These are phyloP conservation scores for Gloeopeniophorella convolvens DNA, from an alignment of 768 basidiomycete species.

Conservation along the genomic window DNA sequence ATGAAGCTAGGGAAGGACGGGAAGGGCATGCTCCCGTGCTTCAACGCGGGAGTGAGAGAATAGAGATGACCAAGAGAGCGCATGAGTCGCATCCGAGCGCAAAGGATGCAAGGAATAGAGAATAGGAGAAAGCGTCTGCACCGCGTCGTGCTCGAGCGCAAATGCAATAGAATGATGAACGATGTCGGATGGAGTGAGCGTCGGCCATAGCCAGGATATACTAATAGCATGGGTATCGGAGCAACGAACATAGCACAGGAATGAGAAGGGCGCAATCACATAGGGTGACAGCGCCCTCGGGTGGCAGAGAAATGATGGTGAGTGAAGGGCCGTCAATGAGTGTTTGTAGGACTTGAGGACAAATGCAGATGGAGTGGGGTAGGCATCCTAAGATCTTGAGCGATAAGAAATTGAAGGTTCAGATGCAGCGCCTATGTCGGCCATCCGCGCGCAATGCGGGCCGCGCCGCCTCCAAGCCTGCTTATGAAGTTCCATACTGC, in stretches of 20 bases:
- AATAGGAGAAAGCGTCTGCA: neutral
- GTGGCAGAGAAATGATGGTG: too few relatives aligned
- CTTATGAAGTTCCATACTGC: constrained; percentile 67
- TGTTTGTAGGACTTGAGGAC: neutral
- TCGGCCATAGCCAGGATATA: neutral
- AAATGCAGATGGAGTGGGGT: neutral
- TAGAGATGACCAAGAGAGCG: too few relatives aligned
- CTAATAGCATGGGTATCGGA: neutral
- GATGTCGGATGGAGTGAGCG: too few relatives aligned
- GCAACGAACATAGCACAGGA: too few relatives aligned
- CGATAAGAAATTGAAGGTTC: neutral
- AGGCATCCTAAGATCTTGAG: too few relatives aligned
- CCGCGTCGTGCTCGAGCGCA: too few relatives aligned
- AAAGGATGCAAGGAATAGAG: too few relatives aligned
- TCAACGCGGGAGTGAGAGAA: neutral
- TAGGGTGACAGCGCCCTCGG: too few relatives aligned
- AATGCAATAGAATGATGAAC: too few relatives aligned
- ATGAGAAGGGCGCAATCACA: too few relatives aligned
- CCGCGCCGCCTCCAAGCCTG: constrained; percentile 67
- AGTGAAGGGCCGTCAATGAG: neutral
- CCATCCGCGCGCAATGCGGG: constrained; percentile 70
- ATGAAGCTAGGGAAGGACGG: neutral
- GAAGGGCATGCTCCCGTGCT: neutral
- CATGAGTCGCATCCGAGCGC: too few relatives aligned
- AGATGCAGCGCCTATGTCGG: constrained; percentile 43